A percentile compares a stretch with the other conserved stretches of the same genome.
Conservation (phyloP, 352 stramenopile species). For the Peronosclerospora sorghi region DNA sequence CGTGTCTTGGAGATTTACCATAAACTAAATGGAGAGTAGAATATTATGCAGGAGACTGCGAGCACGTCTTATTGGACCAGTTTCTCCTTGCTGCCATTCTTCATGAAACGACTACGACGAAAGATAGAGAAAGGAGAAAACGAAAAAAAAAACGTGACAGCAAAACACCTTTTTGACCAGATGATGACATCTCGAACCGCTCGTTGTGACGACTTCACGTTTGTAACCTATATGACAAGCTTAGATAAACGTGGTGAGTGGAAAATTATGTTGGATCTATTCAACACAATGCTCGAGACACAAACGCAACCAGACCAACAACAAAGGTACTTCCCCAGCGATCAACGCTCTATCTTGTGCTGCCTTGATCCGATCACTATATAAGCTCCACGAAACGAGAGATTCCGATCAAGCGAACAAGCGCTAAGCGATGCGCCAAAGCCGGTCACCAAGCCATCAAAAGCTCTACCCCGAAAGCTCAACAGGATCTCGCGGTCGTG, state of each 20-base stretch:
- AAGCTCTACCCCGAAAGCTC: constrained; percentile 9
- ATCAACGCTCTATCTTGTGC: constrained; percentile 45
- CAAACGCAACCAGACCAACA: constrained; percentile 10
- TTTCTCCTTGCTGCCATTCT: constrained; percentile 43
- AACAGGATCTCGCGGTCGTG: constrained; percentile 36
- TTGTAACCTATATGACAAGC: constrained; percentile 44
- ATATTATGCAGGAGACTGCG: constrained; percentile 19
- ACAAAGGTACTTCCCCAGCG: constrained; percentile 6
- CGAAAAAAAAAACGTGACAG: constrained; percentile 6
- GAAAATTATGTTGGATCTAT: constrained; percentile 36
- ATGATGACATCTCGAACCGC: constrained; percentile 30
- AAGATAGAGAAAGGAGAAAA: not conserved
- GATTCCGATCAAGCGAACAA: constrained; percentile 3
- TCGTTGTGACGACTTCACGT: constrained; percentile 49
- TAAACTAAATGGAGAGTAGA: constrained; percentile 30
- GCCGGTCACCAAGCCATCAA: not conserved
- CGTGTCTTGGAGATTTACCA: constrained; percentile 39
- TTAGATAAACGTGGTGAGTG: constrained; percentile 39
- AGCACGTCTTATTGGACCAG: constrained; percentile 50
- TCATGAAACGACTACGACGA: not conserved
- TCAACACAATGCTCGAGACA: constrained; percentile 40
- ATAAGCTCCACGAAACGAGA: constrained; percentile 18
- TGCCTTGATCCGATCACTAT: constrained; percentile 33
- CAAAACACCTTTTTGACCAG: constrained; percentile 31
- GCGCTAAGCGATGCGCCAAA: too few species aligned